Conservation (phyloP, 176 grass and related monocot genomes). For the Urochloa ruziziensis region DNA sequence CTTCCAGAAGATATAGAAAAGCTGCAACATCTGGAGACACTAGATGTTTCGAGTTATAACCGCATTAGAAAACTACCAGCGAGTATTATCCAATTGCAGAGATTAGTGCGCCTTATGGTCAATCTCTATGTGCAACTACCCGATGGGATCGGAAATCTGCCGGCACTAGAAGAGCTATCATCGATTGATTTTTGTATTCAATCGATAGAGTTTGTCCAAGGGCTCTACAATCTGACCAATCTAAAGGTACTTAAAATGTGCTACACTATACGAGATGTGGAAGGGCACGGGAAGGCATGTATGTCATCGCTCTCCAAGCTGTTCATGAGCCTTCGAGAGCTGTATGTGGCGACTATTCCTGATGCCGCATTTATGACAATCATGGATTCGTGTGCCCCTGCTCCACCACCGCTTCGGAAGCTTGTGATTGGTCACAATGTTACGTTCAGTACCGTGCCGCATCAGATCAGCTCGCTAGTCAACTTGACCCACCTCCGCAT, state of each 20-base stretch:
- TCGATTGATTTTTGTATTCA: accelerated
- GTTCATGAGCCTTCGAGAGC: not conserved
- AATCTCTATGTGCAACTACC: accelerated
- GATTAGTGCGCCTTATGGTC: not conserved
- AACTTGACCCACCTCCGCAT: too few species aligned
- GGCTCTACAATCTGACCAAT: not conserved
- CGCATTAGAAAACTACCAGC: not conserved
- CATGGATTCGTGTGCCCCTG: not conserved
- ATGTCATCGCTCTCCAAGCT: not conserved
- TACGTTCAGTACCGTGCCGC: too few species aligned
- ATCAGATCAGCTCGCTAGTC: too few species aligned
- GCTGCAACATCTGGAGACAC: not conserved
- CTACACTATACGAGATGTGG: not conserved
- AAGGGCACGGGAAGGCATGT: not conserved
- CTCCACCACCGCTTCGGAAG: not conserved
- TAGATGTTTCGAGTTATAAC: not conserved
- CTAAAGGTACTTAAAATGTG: not conserved
- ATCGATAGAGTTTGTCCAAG: not conserved
- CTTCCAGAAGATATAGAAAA: not conserved
- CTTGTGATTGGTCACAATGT: too few species aligned
- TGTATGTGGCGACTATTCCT: accelerated
- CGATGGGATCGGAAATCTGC: not conserved
- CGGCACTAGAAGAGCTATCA: not conserved
- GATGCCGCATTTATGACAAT: not conserved
- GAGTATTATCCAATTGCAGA: not conserved